Base-by-base conservation (phyloP, 2,329 filamentous ascomycete species). In the Pleomassaria siparia region DNA sequence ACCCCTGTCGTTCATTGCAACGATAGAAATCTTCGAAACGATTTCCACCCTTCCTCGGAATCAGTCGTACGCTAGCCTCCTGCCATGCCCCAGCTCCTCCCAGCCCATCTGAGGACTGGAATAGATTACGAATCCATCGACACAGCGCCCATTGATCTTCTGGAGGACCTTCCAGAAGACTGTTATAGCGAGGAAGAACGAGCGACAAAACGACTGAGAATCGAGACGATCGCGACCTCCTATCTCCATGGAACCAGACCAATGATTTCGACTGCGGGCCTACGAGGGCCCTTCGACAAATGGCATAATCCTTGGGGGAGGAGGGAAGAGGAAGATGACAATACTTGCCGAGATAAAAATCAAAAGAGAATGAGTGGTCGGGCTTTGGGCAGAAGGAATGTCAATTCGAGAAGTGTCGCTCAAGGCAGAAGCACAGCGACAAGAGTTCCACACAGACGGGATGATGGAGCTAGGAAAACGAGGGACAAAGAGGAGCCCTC, bases 211-310 rank as follows among this genome's bases (percentile, higher is more conserved):
- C 76, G 75, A 21, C 66, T 73, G 18, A 76, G 81, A 49, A 83
- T 85, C 49, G 84, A 88, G 63, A 67, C 74, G 0, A 78, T 85
- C 11, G 86, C 82, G 1, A 70, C 76, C 25, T 75, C 76, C 26
- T 88, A 80, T 56, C 70, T 88, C 29, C 69, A 74, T 6, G 86
- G 86, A 0, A 70, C 76, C 24, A 62, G 75, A 2, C 77, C 85
- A 0, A 60, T 79, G 20, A 74, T 91, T 2, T 64, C 84, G 2
- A 86, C 86, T 11, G 80, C 86, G 6, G 68, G 72, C 5, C 72
- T 89, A 2, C 76, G 72, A 49, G 86, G 86, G 0, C 86, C 86
- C 0, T 86, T 88, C 54, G 74, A 64, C 21, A 49, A 51, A 28
- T 72, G 69, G 68, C 58, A 58, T 40, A 72, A 72, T 40, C 70